Conservation (phyloP, 2,329 filamentous ascomycete genomes). For the Ploettnerulaceae sp. region DNA sequence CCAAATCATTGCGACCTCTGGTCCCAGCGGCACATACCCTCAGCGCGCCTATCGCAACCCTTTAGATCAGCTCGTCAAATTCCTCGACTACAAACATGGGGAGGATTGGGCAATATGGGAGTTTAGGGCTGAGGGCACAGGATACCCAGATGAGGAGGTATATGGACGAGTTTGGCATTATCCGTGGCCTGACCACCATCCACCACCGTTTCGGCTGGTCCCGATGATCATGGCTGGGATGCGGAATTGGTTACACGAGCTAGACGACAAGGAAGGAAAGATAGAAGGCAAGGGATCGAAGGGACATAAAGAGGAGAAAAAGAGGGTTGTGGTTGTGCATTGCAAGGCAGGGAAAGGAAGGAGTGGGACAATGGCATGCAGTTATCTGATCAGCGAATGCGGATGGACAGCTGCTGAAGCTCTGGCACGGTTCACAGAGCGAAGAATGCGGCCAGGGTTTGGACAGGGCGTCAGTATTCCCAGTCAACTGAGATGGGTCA, state of each 20-base stretch:
- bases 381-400: constrained; percentile 86
- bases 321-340: constrained; percentile 81
- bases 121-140: constrained; percentile 92
- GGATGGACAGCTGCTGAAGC: constrained; percentile 63
- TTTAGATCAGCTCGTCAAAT: constrained; percentile 78
- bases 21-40: constrained; percentile 83
- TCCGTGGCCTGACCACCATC: constrained; percentile 96
- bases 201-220: constrained; percentile 84
- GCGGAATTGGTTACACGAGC: constrained; percentile 74
- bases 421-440: constrained; percentile 65
- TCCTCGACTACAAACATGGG: constrained; percentile 80
- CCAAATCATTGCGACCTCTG: constrained; percentile 67
- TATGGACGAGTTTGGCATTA: constrained; percentile 84
- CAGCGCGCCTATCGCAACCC: constrained; percentile 92
- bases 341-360: constrained; percentile 96
- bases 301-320: constrained; percentile 22
- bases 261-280: constrained; percentile 23
- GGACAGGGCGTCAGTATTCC: constrained; percentile 89
- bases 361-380: constrained; percentile 81
- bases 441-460: constrained; percentile 85
- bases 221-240: constrained; percentile 89
- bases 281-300: constrained; percentile 28
- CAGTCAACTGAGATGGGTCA: constrained; percentile 81
- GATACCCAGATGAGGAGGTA: constrained; percentile 87
- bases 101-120: constrained; percentile 94